These are phyloP conservation scores for Pouteria campechiana DNA, from an alignment of 179 eudicot species.

Conservation along the genomic window DNA sequence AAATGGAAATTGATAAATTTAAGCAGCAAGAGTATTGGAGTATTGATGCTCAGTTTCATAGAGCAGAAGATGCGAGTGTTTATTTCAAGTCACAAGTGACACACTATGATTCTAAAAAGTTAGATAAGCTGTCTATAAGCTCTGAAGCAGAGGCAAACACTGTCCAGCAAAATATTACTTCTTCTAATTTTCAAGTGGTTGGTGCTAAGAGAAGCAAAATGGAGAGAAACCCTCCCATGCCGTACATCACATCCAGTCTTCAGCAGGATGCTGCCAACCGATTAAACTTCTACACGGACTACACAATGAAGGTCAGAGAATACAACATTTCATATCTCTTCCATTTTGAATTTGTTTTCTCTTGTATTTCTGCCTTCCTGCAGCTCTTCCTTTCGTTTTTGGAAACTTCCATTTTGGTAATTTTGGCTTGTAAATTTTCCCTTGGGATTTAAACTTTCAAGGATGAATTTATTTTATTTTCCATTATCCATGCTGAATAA, in stretches of 20 bases:
- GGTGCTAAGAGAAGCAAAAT: constrained; percentile 42
- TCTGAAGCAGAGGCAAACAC: constrained; percentile 46
- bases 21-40: constrained; percentile 86
- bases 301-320: no score
- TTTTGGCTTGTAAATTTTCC: no score
- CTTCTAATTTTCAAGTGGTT: constrained; percentile 44
- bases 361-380: no score
- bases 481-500: no score
- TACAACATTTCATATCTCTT: no score
- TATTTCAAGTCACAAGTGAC: constrained; percentile 52
- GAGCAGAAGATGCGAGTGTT: constrained; percentile 8
- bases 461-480: no score
- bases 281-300: constrained; percentile 48
- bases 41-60: constrained; percentile 46
- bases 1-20: constrained; percentile 76
- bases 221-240: constrained; percentile 62
- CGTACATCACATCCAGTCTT: constrained; percentile 87
- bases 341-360: no score
- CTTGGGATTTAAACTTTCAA: no score
- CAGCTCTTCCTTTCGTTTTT: no score
- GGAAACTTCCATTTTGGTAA: no score
- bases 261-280: constrained; percentile 98
- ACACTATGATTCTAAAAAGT: constrained; percentile 44
- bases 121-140: constrained; percentile 56
- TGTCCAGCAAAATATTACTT: constrained; percentile 37